Evolutionary conservation across 2,329 filamentous ascomycete genomes (phyloP).

Genomic region (Trichocomaceae sp.): DNA sequence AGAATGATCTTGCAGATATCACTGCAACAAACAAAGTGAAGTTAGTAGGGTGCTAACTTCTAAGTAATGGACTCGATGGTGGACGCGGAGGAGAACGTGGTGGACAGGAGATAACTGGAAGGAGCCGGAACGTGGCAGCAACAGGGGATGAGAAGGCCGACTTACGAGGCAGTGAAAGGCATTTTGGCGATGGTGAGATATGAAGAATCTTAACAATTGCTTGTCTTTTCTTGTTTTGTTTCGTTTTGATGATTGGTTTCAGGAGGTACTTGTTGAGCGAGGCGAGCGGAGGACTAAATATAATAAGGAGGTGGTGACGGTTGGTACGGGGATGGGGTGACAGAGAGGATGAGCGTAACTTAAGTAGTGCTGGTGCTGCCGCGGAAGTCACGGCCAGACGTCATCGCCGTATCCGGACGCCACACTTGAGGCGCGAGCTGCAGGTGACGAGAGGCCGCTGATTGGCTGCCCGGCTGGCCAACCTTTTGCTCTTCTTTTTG

Average conservation of each 20-base stretch:
- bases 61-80: neutral
- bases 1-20: constrained; percentile 79
- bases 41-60: too few relatives aligned
- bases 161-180: constrained; percentile 47
- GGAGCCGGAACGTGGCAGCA: neutral
- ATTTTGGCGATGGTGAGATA: constrained; percentile 34
- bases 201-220: neutral
- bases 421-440: constrained; percentile 10
- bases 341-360: neutral
- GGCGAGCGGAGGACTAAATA: too few relatives aligned
- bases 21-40: constrained; percentile 33
- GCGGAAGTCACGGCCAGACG: constrained; percentile 9
- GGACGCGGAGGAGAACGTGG: neutral
- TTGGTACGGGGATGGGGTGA: neutral
- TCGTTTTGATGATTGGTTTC: too few relatives aligned
- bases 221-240: neutral
- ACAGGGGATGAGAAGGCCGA: constrained; percentile 15
- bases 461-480: constrained; percentile 1
- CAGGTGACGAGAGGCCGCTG: neutral
- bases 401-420: constrained; percentile 5
- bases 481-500: neutral
- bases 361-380: too few relatives aligned
- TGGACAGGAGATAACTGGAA: neutral
- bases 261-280: too few relatives aligned
- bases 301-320: too few relatives aligned